These are phyloP conservation scores for Fusarium sp. DNA, from an alignment of 2,329 filamentous ascomycete species.

Conservation along the genomic window DNA sequence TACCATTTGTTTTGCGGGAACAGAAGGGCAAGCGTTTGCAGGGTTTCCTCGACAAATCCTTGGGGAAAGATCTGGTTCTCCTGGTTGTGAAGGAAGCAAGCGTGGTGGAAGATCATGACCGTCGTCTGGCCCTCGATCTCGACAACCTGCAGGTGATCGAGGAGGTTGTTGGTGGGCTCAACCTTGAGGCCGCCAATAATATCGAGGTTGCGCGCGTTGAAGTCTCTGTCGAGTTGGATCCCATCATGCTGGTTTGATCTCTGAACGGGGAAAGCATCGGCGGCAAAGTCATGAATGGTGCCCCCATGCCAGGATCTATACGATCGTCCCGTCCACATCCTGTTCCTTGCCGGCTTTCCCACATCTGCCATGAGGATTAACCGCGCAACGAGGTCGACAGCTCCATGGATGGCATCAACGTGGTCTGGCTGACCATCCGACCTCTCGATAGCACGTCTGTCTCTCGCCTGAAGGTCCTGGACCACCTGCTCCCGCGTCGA, in stretches of 20 bases:
- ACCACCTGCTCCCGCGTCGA: background rate
- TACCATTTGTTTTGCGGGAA: constrained; percentile 15
- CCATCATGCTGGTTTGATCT: background rate
- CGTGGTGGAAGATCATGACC: constrained; percentile 14
- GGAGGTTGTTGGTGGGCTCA: constrained; percentile 9
- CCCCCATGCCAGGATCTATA: background rate
- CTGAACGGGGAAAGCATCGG: background rate
- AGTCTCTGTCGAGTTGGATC: background rate
- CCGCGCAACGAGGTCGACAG: background rate
- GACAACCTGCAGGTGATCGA: constrained; percentile 6
- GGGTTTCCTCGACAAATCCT: constrained; percentile 1
- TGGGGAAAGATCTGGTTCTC: constrained; percentile 1
- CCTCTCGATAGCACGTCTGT: no score
- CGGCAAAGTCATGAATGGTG: background rate
- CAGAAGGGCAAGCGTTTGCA: constrained; percentile 8
- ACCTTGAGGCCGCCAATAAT: background rate
- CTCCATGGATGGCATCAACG: background rate
- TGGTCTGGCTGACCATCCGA: background rate
- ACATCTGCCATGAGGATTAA: background rate
- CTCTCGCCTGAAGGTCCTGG: background rate
- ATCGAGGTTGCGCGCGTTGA: background rate
- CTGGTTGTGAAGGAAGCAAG: constrained; percentile 1
- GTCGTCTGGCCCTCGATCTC: constrained; percentile 7
- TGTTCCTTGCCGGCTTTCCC: background rate
- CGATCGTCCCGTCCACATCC: background rate